A percentile compares a stretch with the other conserved stretches of the same genome.
Conservation (phyloP, 2,329 filamentous ascomycete species). For the Neocatenulostroma microsporum region DNA sequence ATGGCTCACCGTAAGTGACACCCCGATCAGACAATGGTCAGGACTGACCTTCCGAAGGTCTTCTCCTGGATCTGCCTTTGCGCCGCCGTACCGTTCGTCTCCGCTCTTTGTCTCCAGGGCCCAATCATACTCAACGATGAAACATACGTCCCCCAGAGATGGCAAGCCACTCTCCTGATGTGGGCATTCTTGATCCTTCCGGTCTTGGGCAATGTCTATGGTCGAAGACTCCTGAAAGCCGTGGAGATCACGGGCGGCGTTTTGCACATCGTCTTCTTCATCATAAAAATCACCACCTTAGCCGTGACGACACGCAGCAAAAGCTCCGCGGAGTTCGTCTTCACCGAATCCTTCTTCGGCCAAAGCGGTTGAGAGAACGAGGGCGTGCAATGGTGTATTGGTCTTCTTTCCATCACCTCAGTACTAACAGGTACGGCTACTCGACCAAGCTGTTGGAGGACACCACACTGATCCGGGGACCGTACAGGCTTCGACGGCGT, state of each 20-base stretch:
- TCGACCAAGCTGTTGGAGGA: too few species aligned
- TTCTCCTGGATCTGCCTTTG: slow-evolving; percentile 33
- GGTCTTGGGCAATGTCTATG: slow-evolving; percentile 29
- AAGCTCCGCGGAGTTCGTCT: slow-evolving; percentile 29
- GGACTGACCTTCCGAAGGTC: too few species aligned
- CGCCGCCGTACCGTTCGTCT: slow-evolving; percentile 28
- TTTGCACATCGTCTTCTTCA: too few species aligned
- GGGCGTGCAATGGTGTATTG: slow-evolving; percentile 32
- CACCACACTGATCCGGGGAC: too few species aligned
- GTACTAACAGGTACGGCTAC: slow-evolving; percentile 29
- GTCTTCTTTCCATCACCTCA: slow-evolving; percentile 30
- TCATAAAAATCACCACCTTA: slow-evolving; percentile 28
- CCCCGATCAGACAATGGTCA: too few species aligned
- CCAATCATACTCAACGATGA: slow-evolving; percentile 31
- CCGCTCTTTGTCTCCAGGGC: slow-evolving; percentile 30
- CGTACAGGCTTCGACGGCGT: slow-evolving; percentile 44
- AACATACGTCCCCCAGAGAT: slow-evolving; percentile 29
- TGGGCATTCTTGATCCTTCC: slow-evolving; percentile 28
- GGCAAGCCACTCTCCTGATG: slow-evolving; percentile 36
- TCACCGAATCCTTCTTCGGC: slow-evolving; percentile 20
- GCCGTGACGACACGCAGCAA: slow-evolving; percentile 25
- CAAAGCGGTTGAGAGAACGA: slow-evolving; percentile 28
- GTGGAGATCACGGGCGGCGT: slow-evolving; percentile 33
- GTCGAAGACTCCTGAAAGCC: slow-evolving; percentile 29
- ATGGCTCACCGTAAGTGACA: slow-evolving; percentile 31